Base-by-base conservation (phyloP, 208 protist species). In the Trypanosoma boissoni region DNA sequence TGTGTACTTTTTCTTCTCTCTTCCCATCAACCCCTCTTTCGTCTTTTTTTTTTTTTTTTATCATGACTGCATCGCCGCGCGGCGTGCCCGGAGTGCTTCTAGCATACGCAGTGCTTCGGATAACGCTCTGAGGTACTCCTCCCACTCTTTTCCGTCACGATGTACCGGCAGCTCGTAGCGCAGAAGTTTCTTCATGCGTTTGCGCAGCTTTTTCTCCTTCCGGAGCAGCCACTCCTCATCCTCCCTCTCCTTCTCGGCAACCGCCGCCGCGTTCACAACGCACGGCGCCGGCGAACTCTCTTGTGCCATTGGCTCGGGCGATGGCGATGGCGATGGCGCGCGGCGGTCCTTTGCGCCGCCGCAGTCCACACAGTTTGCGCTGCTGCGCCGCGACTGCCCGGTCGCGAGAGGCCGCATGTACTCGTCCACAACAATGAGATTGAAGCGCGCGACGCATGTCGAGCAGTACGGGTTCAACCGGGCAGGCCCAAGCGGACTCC, bases 381-480 rank as follows among this genome's bases (percentile, higher is more conserved):
- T 80, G 42, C 73, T 72, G 8, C 66, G 69, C 41, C 73, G 68
- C 20, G 61, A 64, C 2, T 58, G 48, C 9, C 67, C 53, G 10
- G 44, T 39, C 34, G 78, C 36, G 27, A 91, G 29, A 16, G 83
- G 79, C 18, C 48, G 72, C 76, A 86, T 78, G 31, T 68, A 32
- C 41, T 74, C 74, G 46, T 89, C 83, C 3, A 94, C 88, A 18
- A 86, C 62, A 45, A 94, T 69, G 8, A 88, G 44, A 60, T 86
- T 82, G 73, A 86, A 94, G 58, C 69, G 67, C 27, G 44, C 62
- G n/a, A 78, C 76, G 68, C 88, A 94, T 3, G 68, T 68, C 36
- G 49, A 49, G 59, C 88, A 94, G 80, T 94, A 94, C 14, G 88
- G 88, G 59, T 94, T 94, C 43, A 94, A 68, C 21, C 87, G 72